Percentiles rank a stretch among this genome's conserved stretches.
These are phyloP conservation scores for Brasenia schreberi DNA, from an alignment of 164 flowering plant genomes.

Conservation along the genomic window DNA sequence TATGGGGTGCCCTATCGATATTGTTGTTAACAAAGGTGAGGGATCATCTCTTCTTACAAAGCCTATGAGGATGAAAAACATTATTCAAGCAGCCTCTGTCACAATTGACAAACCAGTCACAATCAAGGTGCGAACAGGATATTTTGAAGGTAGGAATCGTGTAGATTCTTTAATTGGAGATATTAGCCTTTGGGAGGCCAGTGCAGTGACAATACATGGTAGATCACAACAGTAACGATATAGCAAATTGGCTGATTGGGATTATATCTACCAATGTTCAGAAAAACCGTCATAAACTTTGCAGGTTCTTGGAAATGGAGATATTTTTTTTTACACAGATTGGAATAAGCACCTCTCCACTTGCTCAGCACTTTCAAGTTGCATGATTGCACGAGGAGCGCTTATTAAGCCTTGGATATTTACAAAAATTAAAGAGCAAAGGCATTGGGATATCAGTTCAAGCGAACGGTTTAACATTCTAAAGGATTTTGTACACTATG, in stretches of 20 bases:
- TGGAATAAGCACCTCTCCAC: conserved; percentile 70
- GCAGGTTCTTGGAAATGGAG: conserved; percentile 92
- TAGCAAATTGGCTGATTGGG: conserved; percentile 97
- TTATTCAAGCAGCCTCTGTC: conserved; percentile 58
- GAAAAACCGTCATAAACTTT: conserved; percentile 43
- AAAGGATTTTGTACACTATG: conserved; percentile 62
- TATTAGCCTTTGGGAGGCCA: conserved; percentile 79
- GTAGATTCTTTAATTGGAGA: conserved; percentile 73
- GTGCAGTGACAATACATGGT: conserved; percentile 87
- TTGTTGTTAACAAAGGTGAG: conserved; percentile 92
- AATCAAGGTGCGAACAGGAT: conserved; percentile 91
- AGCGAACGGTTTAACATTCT: conserved; percentile 65
- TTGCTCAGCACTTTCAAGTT: conserved; percentile 63
- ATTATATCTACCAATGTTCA: conserved; percentile 70
- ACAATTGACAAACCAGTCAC: conserved; percentile 67
- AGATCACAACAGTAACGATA: conserved; percentile 94
- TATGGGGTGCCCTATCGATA: conserved; percentile 98
- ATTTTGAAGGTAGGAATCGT: conserved; percentile 83
- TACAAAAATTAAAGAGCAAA: conserved; percentile 93
- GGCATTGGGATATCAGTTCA: conserved; percentile 97
- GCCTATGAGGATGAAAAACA: conserved; percentile 74
- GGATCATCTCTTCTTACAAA: conserved; percentile 90
- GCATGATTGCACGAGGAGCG: conserved; percentile 95
- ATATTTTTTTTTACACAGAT: conserved; percentile 69
- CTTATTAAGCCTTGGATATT: conserved; percentile 96